Evolutionary conservation across 1,284 basidiomycete species (phyloP), one percentile per base, ranked within the genome.

Genomic region (Thecaphora frezii): DNA sequence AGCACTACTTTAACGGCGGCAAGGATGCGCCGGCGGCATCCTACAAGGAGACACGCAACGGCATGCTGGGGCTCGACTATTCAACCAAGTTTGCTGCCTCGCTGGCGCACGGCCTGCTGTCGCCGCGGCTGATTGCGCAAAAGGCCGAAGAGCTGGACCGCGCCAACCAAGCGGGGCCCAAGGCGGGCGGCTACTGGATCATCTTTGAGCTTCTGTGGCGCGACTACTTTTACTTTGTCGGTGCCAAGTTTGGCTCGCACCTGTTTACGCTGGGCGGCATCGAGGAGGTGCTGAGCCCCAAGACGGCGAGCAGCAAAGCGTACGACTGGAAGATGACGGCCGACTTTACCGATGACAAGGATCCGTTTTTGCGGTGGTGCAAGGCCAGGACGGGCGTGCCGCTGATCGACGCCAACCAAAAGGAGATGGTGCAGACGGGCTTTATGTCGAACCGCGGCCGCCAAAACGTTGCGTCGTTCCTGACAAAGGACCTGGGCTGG

Each of bases 381-480:
- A 59, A 54, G 8, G 66, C 42, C 5, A 36, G 43, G 23, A 75
- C 73, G 0, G 73, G 71, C n/a, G 59, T 75, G 0, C 73, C 73
- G 1, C 38, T 75, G 42, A 71, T 75, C 47, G 73, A 75, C 38
- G 73, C 73, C 36, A 74, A 73, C 47, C 71, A 68, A 61, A 46
- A 49, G 28, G 73, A 75, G 50, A 52, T 75, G 14, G 64, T 69
- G 24, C 51, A 70, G 33, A 75, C 73, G n/a, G 73, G 83, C n/a
- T 84, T 83, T 72, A 84, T 84, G 81, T 82, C 80, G 52, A 85
- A 85, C 68, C 56, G 73, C 8, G 72, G 69, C 10, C 49, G 71
- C 5, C 71, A 75, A 40, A 75, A 74, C 44, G 71, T 73, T 21
- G 71, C 71, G 4, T 48, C 38, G 14, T 67, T 74, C 44, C 49